phyloP scores from a whole-genome alignment of 1,139 yeast species.

The Pichia inconspicua region DNA sequence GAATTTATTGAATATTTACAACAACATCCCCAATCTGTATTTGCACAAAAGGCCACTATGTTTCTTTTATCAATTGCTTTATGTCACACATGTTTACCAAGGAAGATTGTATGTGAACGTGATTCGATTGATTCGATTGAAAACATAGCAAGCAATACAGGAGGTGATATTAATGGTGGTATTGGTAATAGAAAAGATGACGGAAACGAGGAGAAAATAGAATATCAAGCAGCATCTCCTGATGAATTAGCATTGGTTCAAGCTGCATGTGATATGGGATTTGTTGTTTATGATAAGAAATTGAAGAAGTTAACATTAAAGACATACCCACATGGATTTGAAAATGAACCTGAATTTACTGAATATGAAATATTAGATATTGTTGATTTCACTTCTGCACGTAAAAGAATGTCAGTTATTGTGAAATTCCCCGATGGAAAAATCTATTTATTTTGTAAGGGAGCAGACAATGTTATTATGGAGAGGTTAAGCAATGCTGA shows the following conservation, averaged over 20 bases:
- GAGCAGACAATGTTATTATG: conserved; percentile 89
- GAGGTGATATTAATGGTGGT: conserved; percentile 4
- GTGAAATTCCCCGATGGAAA: conserved; percentile 75
- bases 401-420: conserved; percentile 93
- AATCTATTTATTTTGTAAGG: conserved; percentile 78
- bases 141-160: neutral
- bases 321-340: conserved; percentile 79
- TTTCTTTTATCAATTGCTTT: conserved; percentile 76
- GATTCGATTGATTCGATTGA: conserved; percentile 18
- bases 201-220: conserved; percentile 43
- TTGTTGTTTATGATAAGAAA: conserved; percentile 62
- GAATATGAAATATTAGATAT: conserved; percentile 67
- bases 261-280: conserved; percentile 94
- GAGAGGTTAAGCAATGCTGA: conserved; percentile 57
- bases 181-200: conserved; percentile 8
- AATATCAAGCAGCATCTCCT: conserved; percentile 91
- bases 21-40: conserved; percentile 58
- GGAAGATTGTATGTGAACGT: conserved; percentile 26
- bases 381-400: conserved; percentile 76
- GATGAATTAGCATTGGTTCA: conserved; percentile 90
- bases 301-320: conserved; percentile 55
- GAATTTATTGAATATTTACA: conserved; percentile 66
- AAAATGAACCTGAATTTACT: conserved; percentile 53
- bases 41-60: conserved; percentile 66
- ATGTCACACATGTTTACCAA: conserved; percentile 87